Evolutionary conservation across 306 rosid genomes (phyloP), one percentile per base, ranked within the genome.

Genomic region (Fragaria ananassa): DNA sequence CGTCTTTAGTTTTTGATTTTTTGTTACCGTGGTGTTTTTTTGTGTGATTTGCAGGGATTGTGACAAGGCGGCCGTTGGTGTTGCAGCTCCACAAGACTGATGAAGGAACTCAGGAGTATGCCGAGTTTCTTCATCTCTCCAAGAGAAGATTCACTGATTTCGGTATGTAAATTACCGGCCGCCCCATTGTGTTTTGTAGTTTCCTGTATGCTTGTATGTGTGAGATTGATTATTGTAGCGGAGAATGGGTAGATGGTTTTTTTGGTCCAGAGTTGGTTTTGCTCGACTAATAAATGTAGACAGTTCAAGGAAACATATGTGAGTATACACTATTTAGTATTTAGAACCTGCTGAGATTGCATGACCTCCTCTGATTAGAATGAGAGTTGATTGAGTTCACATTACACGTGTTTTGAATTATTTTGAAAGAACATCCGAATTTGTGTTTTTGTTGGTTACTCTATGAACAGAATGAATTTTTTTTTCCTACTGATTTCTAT

Each of bases 81-180:
- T 87, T 95, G 93, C 97, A 95, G 88, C 98, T 95, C 74, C 97
- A 95, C 73, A 89, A 89, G 90, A 85, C 87, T 2, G 98, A 89
- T 0, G 91, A 81, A 4, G 91, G 88, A 5, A 80, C 83, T 7
- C 88, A 82, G 74, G 97, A 95, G 56, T 92, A 95, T 79, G 99
- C 99, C 10, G 99, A 95, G 91, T 95, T 95, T 86, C 97, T 92
- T 84, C 99, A 95, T 87, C 79, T 89, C 51, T 87, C 89, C 6
- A 87, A 91, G 87, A 86, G 89, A 80, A 92, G 85, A 83, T 85
- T 88, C 66, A 71, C 97, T 1, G 96, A 92, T 83, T 95, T 80
- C 54, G 80, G 99, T 95, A 78, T 10, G 91, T 63, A 2, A 60
- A 61, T 44, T 31, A 47, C 35, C 39, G 42, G 68, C 44, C 0